phyloP scores from a whole-genome alignment of 768 basidiomycete genomes.

The Cantharellus cinnabarinus region DNA sequence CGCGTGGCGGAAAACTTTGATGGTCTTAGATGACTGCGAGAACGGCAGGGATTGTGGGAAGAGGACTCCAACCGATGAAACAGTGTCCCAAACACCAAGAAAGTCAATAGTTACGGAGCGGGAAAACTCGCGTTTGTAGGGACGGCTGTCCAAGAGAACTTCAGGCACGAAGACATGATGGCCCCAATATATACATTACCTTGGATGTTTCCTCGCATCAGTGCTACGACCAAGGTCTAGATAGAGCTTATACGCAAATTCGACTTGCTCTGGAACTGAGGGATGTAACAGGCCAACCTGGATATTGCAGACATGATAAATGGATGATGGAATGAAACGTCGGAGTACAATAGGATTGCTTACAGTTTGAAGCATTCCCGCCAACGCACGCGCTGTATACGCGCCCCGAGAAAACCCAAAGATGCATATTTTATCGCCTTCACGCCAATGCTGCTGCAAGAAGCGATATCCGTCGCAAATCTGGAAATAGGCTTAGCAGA shows the following conservation, averaged over 20 bases:
- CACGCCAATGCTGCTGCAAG: constrained; percentile 7
- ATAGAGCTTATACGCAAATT: background rate
- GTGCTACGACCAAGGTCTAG: background rate
- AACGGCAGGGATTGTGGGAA: constrained; percentile 10
- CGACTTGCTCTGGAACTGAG: constrained; percentile 7
- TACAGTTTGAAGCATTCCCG: constrained; percentile 14
- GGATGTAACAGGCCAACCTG: constrained; percentile 12
- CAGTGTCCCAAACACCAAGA: constrained; percentile 13
- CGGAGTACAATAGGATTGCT: background rate
- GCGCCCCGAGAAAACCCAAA: constrained; percentile 20
- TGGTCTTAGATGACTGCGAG: constrained; percentile 4
- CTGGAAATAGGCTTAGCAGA: constrained; percentile 8
- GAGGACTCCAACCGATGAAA: constrained; percentile 10
- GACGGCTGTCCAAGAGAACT: background rate
- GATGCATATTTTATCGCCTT: constrained; percentile 15
- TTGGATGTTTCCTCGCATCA: too few species aligned
- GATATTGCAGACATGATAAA: background rate
- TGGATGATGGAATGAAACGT: background rate
- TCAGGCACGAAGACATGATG: too few species aligned
- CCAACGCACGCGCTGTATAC: constrained; percentile 15
- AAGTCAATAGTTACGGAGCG: constrained; percentile 9
- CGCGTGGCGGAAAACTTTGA: constrained; percentile 11
- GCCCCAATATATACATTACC: too few species aligned
- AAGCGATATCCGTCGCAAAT: constrained; percentile 9
- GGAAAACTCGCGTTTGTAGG: background rate